Evolutionary conservation across 257 asterid genomes (phyloP).

Genomic region (Fraxinus americana): DNA sequence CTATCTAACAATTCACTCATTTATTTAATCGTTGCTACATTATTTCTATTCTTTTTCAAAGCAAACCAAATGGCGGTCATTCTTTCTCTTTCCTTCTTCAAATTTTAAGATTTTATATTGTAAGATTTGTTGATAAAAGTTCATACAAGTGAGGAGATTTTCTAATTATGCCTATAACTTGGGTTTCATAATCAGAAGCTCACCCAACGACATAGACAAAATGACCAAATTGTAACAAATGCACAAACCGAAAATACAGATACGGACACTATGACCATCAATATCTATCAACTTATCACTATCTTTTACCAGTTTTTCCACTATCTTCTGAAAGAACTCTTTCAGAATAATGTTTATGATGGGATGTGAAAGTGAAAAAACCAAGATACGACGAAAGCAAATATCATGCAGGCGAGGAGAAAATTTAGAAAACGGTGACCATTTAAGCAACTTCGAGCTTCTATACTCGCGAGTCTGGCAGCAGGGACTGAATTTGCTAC

Average conservation of each 20-base stretch:
- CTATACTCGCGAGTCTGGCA: constrained; percentile 25
- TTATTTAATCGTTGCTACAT: too few relatives aligned
- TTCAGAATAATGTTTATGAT: neutral
- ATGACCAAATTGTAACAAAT: too few relatives aligned
- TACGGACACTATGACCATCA: neutral
- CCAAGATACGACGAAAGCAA: constrained; percentile 17
- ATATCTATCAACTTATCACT: neutral
- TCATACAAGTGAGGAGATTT: too few relatives aligned
- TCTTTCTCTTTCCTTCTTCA: too few relatives aligned
- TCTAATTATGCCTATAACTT: too few relatives aligned
- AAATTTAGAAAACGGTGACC: constrained; percentile 12
- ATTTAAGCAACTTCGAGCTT: constrained; percentile 34
- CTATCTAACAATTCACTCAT: too few relatives aligned
- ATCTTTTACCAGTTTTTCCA: neutral
- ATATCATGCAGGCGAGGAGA: constrained; percentile 11
- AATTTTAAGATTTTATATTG: too few relatives aligned
- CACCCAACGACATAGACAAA: too few relatives aligned
- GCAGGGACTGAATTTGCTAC: constrained; percentile 29
- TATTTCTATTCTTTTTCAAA: too few relatives aligned
- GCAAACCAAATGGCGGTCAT: too few relatives aligned
- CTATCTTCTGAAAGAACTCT: neutral
- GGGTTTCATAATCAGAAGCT: too few relatives aligned
- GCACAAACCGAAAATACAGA: neutral
- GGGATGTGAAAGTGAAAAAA: constrained; percentile 9
- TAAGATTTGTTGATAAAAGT: too few relatives aligned